phyloP scores from a whole-genome alignment of 2,329 filamentous ascomycete genomes.

The Fusarium metavorans region DNA sequence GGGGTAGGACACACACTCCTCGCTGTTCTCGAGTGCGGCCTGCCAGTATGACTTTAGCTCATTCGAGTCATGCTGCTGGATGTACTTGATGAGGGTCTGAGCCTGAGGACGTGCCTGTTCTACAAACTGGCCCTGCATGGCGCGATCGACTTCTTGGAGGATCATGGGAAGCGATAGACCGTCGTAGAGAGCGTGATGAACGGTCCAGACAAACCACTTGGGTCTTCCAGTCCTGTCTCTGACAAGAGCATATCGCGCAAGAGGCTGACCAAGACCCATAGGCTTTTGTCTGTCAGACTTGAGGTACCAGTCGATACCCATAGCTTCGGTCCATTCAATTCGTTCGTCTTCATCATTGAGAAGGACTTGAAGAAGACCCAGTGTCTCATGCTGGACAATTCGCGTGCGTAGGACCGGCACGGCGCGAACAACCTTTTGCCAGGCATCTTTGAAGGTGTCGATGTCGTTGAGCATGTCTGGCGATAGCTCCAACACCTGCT shows the following conservation, averaged over 20 bases:
- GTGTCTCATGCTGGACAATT: slow-evolving; percentile 55
- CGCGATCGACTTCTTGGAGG: background rate
- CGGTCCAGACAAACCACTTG: slow-evolving; percentile 7
- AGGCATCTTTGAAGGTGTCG: slow-evolving; percentile 17
- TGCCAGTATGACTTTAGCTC: slow-evolving; percentile 58
- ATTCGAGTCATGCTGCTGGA: slow-evolving; percentile 51
- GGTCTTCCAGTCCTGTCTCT: slow-evolving; percentile 19
- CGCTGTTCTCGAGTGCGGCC: slow-evolving; percentile 45
- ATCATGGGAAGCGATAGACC: slow-evolving; percentile 37
- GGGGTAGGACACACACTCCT: slow-evolving; percentile 50
- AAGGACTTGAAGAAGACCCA: slow-evolving; percentile 59
- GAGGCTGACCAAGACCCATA: slow-evolving; percentile 54
- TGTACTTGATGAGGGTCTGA: slow-evolving; percentile 59
- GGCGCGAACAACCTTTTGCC: slow-evolving; percentile 7
- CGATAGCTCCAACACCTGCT: slow-evolving; percentile 16
- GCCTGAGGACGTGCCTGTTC: slow-evolving; percentile 41
- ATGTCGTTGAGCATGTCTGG: background rate
- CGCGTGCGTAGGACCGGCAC: slow-evolving; percentile 57
- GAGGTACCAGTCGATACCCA: slow-evolving; percentile 51
- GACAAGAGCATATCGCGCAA: slow-evolving; percentile 57
- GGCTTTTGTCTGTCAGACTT: slow-evolving; percentile 49
- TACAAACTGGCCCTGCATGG: background rate
- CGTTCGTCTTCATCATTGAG: slow-evolving; percentile 44
- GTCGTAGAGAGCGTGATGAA: slow-evolving; percentile 62
- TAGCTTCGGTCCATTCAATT: slow-evolving; percentile 44